Conservation (phyloP, 2,329 filamentous ascomycete genomes). For the Fusarium sp. region DNA sequence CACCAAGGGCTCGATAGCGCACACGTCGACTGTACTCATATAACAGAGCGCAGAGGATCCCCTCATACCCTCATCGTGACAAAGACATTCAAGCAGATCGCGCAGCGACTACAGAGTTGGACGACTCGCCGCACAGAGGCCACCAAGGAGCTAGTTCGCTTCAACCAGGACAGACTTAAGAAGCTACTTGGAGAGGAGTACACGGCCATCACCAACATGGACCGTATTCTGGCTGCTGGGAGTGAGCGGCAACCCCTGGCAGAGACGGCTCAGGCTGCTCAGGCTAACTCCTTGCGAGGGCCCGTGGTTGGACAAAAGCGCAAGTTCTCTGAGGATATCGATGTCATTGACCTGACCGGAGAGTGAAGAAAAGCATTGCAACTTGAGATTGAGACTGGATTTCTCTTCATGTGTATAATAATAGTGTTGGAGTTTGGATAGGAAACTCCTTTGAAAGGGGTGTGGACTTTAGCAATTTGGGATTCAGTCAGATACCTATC, state of each 20-base stretch:
- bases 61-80: slow-evolving; percentile 41
- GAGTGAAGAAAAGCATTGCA: not conserved
- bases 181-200: slow-evolving; percentile 10
- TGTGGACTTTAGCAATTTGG: not conserved
- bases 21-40: slow-evolving; percentile 36
- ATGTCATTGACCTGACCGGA: slow-evolving; percentile 19
- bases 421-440: not conserved
- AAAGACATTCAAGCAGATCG: slow-evolving; percentile 27
- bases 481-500: not conserved
- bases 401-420: not conserved
- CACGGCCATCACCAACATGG: slow-evolving; percentile 4
- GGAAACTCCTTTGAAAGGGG: not conserved
- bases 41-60: slow-evolving; percentile 16
- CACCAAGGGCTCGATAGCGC: slow-evolving; percentile 23
- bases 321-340: not conserved
- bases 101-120: not conserved
- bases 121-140: not conserved
- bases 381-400: not conserved
- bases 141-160: not conserved
- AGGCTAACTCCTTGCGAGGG: not conserved
- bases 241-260: not conserved
- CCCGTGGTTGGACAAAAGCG: slow-evolving; percentile 13
- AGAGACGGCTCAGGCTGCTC: not conserved
- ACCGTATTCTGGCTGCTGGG: not conserved
- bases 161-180: slow-evolving; percentile 3